Base-by-base conservation (phyloP, 169 alveolate genomes). In the Babesia sp. region DNA sequence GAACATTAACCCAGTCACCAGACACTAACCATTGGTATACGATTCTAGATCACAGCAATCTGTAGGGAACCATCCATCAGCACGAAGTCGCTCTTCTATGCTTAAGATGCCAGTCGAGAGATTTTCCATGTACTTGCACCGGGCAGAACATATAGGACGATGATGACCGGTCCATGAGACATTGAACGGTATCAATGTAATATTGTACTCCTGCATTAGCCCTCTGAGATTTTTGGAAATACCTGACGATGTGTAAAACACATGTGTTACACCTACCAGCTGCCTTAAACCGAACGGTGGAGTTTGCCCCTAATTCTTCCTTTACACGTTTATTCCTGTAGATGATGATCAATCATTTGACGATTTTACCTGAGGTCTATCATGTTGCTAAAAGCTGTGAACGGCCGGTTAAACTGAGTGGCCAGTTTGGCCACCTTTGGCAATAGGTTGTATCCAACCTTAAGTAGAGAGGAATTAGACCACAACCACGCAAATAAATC, bases 361-460 rank as follows among this genome's bases (percentile, higher is more conserved):
- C 14, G 5, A 11, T 1, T 48, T 18, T 42, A 76, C 85, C 58
- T 54, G 4, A 79, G 71, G 58, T 79, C 87, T 12, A 79, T 66
- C 28, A 79, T 37, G 51, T 79, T 56, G 37, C 26, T 53, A 28
- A 44, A 79, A 3, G 72, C 29, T 42, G 36, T 55, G 63, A 79
- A 79, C 20, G 87, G 83, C 14, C 74, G 24, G 42, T 68, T 60
- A 54, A 79, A 70, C 41, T 55, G 31, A 14, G 74, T 20, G 29
- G 87, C 72, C 6, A 70, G 69, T 50, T 59, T 70, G 2, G 87
- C 82, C 26, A 79, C 53, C 57, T 68, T 79, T 3, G 55, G 84
- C 59, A 79, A 20, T 20, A 72, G 24, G 39, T 64, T 59, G 56
- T 81, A 78, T 16, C 89, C 89, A 28, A 81, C 71, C 59, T 81